Percentiles rank a stretch among this genome's conserved stretches.
These are phyloP conservation scores for Beauveria rudraprayagi DNA, from an alignment of 2,329 filamentous ascomycete genomes.

Conservation along the genomic window DNA sequence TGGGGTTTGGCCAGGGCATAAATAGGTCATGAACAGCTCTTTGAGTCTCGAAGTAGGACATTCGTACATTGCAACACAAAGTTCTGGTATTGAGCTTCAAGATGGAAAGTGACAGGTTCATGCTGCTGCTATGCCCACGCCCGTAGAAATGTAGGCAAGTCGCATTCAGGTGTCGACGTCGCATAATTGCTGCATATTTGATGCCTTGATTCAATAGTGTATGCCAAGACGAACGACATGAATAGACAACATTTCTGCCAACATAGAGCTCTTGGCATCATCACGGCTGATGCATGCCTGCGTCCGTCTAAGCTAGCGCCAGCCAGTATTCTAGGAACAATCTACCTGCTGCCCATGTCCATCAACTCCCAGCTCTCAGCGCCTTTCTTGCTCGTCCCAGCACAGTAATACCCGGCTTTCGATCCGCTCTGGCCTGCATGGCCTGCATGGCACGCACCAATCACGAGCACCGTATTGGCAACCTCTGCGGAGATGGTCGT, in stretches of 20 bases:
- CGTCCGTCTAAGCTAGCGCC: background rate
- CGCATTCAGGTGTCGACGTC: no score
- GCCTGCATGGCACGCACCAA: background rate
- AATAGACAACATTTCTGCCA: no score
- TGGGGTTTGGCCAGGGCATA: background rate
- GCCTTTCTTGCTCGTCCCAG: background rate
- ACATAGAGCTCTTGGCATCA: background rate
- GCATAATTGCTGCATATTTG: no score
- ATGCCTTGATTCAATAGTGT: no score
- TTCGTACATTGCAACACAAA: no score
- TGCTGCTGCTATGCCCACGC: no score
- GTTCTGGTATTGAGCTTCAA: no score
- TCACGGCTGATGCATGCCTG: background rate
- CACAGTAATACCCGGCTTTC: background rate
- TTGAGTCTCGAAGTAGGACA: background rate
- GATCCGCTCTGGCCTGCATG: background rate
- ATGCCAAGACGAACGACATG: no score
- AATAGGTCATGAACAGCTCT: no score
- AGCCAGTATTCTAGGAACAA: background rate
- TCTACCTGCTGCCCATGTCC: background rate
- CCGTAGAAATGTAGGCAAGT: no score
- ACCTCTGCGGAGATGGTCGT: background rate
- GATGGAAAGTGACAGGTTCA: no score
- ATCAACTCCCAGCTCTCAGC: background rate
- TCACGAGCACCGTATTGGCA: background rate